Evolutionary conservation across 306 rosid species (phyloP), one percentile per base, ranked within the genome.

Genomic region (Comarum palustre): DNA sequence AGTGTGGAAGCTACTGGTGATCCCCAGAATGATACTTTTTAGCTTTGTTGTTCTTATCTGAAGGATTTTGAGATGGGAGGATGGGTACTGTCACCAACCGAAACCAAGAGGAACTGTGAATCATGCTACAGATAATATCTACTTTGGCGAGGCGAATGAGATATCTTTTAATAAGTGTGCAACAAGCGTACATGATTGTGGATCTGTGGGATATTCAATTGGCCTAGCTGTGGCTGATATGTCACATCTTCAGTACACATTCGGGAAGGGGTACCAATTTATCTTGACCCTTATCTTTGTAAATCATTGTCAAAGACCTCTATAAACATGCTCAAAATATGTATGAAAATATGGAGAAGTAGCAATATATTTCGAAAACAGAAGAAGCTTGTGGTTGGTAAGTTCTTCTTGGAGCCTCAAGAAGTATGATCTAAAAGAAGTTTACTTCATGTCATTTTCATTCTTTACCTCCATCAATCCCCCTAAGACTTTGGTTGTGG

Each of bases 61-160:
- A 80, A 94, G 98, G 91, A 86, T 84, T 69, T 88, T 94, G 91
- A 76, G 84, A 24, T 94, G 92, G 94, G 98, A 88, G 82, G 92
- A 84, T 83, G 92, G 86, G 39, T 90, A 84, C 75, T 79, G 29
- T 78, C 87, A 83, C 65, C 75, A 69, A 75, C 71, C 77, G 65
- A 84, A 88, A 80, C 68, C 82, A 65, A 76, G 75, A 73, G 82
- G 80, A 73, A 52, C 60, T 76, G 39, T 38, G 75, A 87, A 73
- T 31, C 77, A n/a, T 75, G 55, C 61, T 31, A 34, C 75, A 75
- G 83, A 74, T 73, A 82, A 78, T 74, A 34, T 78, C 63, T 66
- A 66, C 75, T 75, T 80, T 27, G 51, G 73, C 51, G 81, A 72
- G 51, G 57, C 51, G 2, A 79, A 82, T 58, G 78, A 55, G 31